Conservation (phyloP, 441 rosid genomes). For the Pelargonium cotyledonis region DNA sequence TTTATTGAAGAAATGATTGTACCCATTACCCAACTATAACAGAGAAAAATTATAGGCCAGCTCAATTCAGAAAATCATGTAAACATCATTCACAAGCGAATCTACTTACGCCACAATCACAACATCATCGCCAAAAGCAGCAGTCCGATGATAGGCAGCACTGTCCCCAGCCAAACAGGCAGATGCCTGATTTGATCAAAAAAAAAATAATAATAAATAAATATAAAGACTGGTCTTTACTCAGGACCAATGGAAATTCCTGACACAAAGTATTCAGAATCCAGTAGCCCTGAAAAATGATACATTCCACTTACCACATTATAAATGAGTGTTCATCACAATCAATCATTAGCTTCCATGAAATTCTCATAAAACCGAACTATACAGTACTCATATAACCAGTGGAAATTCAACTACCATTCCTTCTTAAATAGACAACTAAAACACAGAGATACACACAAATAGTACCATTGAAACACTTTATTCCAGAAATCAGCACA, state of each 20-base stretch:
- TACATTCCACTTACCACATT: too few relatives aligned
- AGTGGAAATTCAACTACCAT: background rate
- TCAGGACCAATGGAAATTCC: background rate
- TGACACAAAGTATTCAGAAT: background rate
- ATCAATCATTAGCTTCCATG: background rate
- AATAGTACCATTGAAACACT: background rate
- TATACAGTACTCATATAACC: background rate
- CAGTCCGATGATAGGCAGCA: slow-evolving; percentile 39
- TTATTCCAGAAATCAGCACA: too few relatives aligned
- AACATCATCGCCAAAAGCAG: slow-evolving; percentile 59
- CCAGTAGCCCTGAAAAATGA: too few relatives aligned
- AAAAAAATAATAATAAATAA: background rate
- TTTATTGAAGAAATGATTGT: background rate
- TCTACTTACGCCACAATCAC: slow-evolving; percentile 64
- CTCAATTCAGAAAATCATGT: background rate
- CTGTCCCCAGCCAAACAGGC: slow-evolving; percentile 43
- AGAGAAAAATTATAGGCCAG: background rate
- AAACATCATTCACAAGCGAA: background rate
- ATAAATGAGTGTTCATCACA: background rate
- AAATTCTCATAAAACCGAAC: background rate
- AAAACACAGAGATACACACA: background rate
- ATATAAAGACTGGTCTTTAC: background rate
- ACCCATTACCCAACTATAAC: background rate
- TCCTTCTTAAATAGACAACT: background rate
- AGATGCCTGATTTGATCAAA: slow-evolving; percentile 38